Evolutionary conservation across 257 asterid genomes (phyloP).

Genomic region (Solanum habrochaites): DNA sequence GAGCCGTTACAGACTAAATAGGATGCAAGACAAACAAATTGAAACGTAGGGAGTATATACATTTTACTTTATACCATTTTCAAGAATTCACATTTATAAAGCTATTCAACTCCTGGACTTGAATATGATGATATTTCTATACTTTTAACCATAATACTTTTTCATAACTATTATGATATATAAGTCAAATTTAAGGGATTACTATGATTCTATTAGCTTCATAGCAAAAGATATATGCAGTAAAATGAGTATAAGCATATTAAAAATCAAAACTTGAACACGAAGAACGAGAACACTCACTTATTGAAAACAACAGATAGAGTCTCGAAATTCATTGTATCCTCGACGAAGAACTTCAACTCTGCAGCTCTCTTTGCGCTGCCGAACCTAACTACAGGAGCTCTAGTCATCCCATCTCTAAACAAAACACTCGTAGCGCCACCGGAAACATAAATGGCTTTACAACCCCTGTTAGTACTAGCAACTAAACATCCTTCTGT

Average conservation of each 20-base stretch:
- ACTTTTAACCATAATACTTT: neutral
- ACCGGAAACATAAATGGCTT: slow-evolving; percentile 36
- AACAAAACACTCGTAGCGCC: slow-evolving; percentile 34
- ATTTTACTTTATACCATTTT: neutral
- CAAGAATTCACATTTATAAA: neutral
- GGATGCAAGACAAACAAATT: neutral
- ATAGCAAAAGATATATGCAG: neutral
- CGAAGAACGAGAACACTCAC: slow-evolving; percentile 7
- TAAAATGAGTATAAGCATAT: neutral
- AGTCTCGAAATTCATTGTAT: slow-evolving; percentile 29
- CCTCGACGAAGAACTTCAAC: slow-evolving; percentile 39
- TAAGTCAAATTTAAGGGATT: neutral
- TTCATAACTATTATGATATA: neutral
- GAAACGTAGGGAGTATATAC: neutral
- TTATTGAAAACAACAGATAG: slow-evolving; percentile 33
- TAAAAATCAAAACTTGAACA: neutral
- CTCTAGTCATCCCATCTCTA: slow-evolving; percentile 48
- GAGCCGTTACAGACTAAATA: neutral
- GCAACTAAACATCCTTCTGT: slow-evolving; percentile 58
- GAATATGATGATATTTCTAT: neutral
- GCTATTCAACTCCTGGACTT: neutral
- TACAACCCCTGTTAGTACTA: slow-evolving; percentile 52
- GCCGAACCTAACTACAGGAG: slow-evolving; percentile 43
- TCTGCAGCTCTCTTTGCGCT: slow-evolving; percentile 41
- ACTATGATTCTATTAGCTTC: neutral